A percentile compares a stretch with the other conserved stretches of the same genome.
Evolutionary conservation across 2,329 filamentous ascomycete genomes (phyloP).

Genomic region (Coniochaeta sp.): DNA sequence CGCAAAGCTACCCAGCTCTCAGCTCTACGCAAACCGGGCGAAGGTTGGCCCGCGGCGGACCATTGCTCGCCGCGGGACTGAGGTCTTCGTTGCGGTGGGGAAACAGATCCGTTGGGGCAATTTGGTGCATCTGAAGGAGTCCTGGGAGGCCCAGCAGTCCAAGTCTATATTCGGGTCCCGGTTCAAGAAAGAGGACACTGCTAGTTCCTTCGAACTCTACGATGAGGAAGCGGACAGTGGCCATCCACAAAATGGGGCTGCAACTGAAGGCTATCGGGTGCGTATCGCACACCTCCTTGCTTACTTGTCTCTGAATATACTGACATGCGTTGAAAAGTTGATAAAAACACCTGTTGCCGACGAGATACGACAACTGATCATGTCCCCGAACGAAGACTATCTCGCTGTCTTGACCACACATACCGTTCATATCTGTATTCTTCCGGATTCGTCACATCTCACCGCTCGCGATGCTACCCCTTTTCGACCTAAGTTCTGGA

Average conservation of each 20-base stretch:
- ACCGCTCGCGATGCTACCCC: conserved; percentile 59
- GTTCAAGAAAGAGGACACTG: conserved; percentile 42
- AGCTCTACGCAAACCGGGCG: conserved; percentile 30
- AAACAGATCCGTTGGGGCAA: conserved; percentile 91
- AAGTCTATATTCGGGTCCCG: conserved; percentile 18
- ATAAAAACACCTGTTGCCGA: conserved; percentile 73
- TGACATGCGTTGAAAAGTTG: conserved; percentile 36
- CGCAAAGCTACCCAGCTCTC: conserved; percentile 15
- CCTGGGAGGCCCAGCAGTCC: conserved; percentile 32
- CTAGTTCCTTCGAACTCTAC: conserved; percentile 25
- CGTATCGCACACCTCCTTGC: conserved; percentile 15
- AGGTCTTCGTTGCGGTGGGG: conserved; percentile 82
- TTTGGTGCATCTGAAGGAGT: conserved; percentile 69
- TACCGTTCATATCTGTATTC: conserved; percentile 79
- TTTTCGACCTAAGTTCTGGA: conserved; percentile 78
- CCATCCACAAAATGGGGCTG: conserved; percentile 10
- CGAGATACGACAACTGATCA: conserved; percentile 75
- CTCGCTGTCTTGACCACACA: conserved; percentile 82
- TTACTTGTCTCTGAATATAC: conserved; percentile 7
- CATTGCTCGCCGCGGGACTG: conserved; percentile 74
- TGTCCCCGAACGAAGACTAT: conserved; percentile 75
- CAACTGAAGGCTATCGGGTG: conserved; percentile 40
- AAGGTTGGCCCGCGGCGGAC: conserved; percentile 50
- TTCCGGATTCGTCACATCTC: conserved; percentile 75
- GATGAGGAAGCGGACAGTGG: conserved; percentile 17